A percentile compares a stretch with the other conserved stretches of the same genome.
These are phyloP conservation scores for Apophysomyces trapeziformis DNA, from an alignment of 371 early-diverging fungal genomes.

Conservation along the genomic window DNA sequence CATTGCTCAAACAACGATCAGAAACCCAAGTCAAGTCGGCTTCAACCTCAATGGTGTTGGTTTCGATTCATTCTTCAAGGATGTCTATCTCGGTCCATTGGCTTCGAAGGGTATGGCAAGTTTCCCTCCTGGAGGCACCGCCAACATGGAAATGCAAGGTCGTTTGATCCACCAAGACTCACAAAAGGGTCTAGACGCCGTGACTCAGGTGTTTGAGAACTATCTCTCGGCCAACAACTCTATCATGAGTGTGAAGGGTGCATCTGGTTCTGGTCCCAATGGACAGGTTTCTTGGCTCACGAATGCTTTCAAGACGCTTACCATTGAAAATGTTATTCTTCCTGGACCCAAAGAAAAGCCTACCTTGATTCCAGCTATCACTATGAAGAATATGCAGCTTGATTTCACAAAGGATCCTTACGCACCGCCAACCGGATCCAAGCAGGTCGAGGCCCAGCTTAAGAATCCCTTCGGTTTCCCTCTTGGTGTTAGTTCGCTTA, in stretches of 20 bases:
- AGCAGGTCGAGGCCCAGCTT: constrained; percentile 47
- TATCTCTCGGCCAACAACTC: constrained; percentile 49
- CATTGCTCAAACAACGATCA: constrained; percentile 42
- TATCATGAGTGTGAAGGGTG: constrained; percentile 49
- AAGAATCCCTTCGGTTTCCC: constrained; percentile 62
- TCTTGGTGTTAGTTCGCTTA: constrained; percentile 45
- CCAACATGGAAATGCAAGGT: constrained; percentile 44
- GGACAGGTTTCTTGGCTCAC: constrained; percentile 62
- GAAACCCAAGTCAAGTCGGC: constrained; percentile 59
- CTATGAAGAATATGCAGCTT: constrained; percentile 52
- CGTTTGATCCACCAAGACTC: constrained; percentile 50
- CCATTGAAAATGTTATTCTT: constrained; percentile 50
- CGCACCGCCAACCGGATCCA: constrained; percentile 50
- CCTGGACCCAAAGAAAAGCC: constrained; percentile 47
- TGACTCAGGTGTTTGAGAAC: constrained; percentile 55
- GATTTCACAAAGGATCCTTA: constrained; percentile 57
- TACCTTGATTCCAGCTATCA: constrained; percentile 48
- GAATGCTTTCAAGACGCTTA: constrained; percentile 55
- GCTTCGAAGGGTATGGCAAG: constrained; percentile 26
- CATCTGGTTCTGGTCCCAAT: constrained; percentile 52
- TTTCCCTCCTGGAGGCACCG: constrained; percentile 32
- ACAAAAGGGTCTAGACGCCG: constrained; percentile 43
- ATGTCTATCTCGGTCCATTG: constrained; percentile 36
- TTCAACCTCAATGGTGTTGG: constrained; percentile 35
- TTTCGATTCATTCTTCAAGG: constrained; percentile 29